Evolutionary conservation across 2,329 filamentous ascomycete species (phyloP), one percentile per base, ranked within the genome.

Genomic region (Fusarium chuoi): DNA sequence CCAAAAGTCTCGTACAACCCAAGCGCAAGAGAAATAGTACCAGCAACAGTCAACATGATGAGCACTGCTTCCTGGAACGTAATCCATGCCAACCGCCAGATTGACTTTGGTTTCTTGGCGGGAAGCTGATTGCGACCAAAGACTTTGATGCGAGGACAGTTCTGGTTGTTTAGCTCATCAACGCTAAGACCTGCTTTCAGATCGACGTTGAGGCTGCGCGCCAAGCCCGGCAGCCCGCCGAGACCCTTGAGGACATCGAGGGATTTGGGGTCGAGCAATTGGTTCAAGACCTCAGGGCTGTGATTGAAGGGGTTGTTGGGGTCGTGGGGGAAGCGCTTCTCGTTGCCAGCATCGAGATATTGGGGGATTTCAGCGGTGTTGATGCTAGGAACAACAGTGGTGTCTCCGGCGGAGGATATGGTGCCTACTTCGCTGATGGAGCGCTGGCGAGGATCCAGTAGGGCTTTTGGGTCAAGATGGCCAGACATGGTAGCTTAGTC

Each of bases 391-490:
- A 70, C 70, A 18, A 49, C 39, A 3, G 71, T 74, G 22, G 71
- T 71, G 17, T 65, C 67, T 5, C 45, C 51, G 6, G 36, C 56
- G 14, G 7, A 64, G 8, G 67, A 67, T 14, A 71, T 39, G 2
- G 71, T 74, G 28, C 52, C 71, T 30, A 51, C 71, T 28, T 74
- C 58, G n/a, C 71, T 74, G 20, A 66, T 55, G 28, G 71, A 74
- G 36, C 56, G 62, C 54, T 74, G 71, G 22, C 67, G 71, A 10
- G 66, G 71, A 36, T 74, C 71, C 33, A 58, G 33, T 39, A 73
- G 35, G 28, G 71, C 55, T 44, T 73, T 74, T 7, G 71, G 71
- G 52, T 74, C 71, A 22, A 74, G 71, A 20, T 71, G n/a, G 61
- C 46, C 62, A 51, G 71, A 64, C 71, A 73, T 73, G 45, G 51